Percentiles rank a stretch among this genome's conserved stretches.
Evolutionary conservation across 306 rosid species (phyloP).

Genomic region (cucumber (Cucumis sativus)): Cucumber_9930_V3 NC_026655.2:9707001-9707500

Average conservation of each 20-base stretch:
- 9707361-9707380: constrained; percentile 66
- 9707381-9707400: constrained; percentile 47
- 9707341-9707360: constrained; percentile 25
- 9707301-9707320: no score
- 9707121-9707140: constrained; percentile 68
- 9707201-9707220: constrained; percentile 40
- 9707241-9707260: no score
- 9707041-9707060: neutral
- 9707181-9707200: constrained; percentile 62
- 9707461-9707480: neutral
- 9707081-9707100: constrained; percentile 57
- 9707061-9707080: constrained; percentile 11
- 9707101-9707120: constrained; percentile 57
- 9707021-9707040: neutral
- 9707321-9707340: neutral
- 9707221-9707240: constrained; percentile 18
- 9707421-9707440: constrained; percentile 64
- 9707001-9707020: constrained; percentile 15
- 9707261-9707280: no score
- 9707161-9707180: constrained; percentile 67
- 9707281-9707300: no score
- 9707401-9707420: constrained; percentile 58
- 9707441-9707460: neutral
- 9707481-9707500: neutral
- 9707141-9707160: constrained; percentile 35